Percentiles rank a stretch among this genome's conserved stretches.
These are phyloP conservation scores for Leishmania lainsoni DNA, from an alignment of 208 protist genomes.

Conservation along the genomic window DNA sequence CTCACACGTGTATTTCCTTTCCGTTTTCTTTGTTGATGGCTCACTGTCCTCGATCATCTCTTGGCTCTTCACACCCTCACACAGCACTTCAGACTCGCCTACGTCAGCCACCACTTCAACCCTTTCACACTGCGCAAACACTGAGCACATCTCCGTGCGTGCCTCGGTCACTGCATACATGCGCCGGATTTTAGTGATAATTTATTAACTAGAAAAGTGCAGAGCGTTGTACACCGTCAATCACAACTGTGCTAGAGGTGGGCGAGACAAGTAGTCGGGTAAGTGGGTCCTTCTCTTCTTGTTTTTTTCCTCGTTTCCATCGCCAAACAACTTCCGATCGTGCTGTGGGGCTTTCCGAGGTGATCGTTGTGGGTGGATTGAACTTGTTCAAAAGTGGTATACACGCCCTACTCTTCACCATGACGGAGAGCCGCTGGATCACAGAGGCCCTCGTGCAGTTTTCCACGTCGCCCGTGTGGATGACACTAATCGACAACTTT, in stretches of 20 bases:
- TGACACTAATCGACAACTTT: conserved; percentile 85
- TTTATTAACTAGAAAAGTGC: not conserved
- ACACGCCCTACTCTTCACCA: not conserved
- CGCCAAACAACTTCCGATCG: not conserved
- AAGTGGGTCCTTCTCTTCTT: not conserved
- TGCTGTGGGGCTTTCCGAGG: not conserved
- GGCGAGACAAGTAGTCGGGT: not conserved
- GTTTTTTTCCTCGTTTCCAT: not conserved
- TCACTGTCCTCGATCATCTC: not conserved
- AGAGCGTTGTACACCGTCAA: not conserved
- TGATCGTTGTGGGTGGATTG: not conserved
- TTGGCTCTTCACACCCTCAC: not conserved
- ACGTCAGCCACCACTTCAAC: not conserved
- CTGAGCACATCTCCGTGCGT: not conserved
- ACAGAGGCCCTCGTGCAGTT: conserved; percentile 88
- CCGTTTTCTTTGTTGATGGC: not conserved
- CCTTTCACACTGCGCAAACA: not conserved
- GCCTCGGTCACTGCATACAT: not conserved
- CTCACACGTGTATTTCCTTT: not conserved
- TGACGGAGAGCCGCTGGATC: conserved; percentile 71
- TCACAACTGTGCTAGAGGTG: not conserved
- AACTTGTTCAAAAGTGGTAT: not conserved
- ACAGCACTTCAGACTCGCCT: not conserved
- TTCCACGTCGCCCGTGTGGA: conserved; percentile 82
- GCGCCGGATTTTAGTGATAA: not conserved